Percentiles rank a stretch among this genome's conserved stretches.
phyloP scores from a whole-genome alignment of 768 basidiomycete species.

The Suillus ampliporus region DNA sequence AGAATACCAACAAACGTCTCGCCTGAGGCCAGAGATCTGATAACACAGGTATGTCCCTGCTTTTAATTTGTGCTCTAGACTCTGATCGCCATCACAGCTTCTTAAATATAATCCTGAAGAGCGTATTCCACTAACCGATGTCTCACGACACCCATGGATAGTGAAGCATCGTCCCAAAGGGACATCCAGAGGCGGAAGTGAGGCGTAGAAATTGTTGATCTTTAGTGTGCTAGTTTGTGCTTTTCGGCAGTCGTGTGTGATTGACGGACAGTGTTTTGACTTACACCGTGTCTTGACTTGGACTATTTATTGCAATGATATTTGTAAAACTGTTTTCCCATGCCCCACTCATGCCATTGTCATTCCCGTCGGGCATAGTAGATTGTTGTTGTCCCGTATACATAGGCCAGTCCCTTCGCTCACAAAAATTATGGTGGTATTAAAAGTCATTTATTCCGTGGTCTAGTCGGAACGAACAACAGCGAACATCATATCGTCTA shows the following conservation, averaged over 20 bases:
- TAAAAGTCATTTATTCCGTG: slow-evolving; percentile 23
- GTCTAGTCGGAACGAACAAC: slow-evolving; percentile 28
- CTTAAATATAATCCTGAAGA: slow-evolving; percentile 82
- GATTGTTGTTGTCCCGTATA: too few species aligned
- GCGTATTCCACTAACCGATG: slow-evolving; percentile 75
- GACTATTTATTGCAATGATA: background rate
- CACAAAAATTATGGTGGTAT: slow-evolving; percentile 10
- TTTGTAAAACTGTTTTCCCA: background rate
- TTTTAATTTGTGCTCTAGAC: slow-evolving; percentile 16
- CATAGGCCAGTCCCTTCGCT: background rate
- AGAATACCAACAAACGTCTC: slow-evolving; percentile 47
- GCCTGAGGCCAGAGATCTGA: slow-evolving; percentile 52
- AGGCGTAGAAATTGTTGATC: slow-evolving; percentile 17
- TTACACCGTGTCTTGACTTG: slow-evolving; percentile 1
- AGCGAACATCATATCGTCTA: slow-evolving; percentile 25
- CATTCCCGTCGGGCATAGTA: too few species aligned
- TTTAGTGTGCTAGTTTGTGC: background rate
- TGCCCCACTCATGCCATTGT: too few species aligned
- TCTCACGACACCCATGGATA: slow-evolving; percentile 88
- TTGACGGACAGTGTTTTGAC: background rate
- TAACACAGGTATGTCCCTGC: slow-evolving; percentile 41
- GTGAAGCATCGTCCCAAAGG: slow-evolving; percentile 65
- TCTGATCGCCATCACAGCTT: slow-evolving; percentile 54
- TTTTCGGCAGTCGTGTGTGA: background rate
- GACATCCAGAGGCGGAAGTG: slow-evolving; percentile 33